Evolutionary conservation across 2,329 filamentous ascomycete genomes (phyloP), one percentile per base, ranked within the genome.

Genomic region (Arthrobotrys musiformis): DNA sequence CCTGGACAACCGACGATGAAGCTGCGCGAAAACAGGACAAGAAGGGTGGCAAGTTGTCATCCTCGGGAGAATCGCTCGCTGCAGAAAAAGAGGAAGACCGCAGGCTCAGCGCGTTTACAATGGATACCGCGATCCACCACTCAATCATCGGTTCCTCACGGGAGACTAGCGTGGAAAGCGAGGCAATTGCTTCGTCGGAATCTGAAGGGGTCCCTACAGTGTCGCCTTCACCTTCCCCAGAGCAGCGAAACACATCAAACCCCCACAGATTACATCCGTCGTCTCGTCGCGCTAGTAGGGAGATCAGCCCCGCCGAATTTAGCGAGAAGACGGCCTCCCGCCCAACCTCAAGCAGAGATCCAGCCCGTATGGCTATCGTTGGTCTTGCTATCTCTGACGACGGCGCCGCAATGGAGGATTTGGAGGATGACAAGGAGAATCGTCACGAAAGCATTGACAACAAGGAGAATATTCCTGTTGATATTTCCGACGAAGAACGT

Each of bases 1-100:
- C 66, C n/a, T 78, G 73, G 73, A 58, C 54, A 5, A 78, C 73
- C 0, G 73, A 78, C 24, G 73, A 78, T 4, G 73, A 78, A 22
- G 28, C 61, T 28, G 33, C 48, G 15, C 42, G 52, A 24, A 44
- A 62, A 56, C 26, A 60, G 22, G 46, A 46, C 6, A 40, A 67
- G 11, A 30, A 44, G 11, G 26, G 33, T 9, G 13, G 26, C 35
- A 44, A 67, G 35, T 44, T 52, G 15, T 26, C 67, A 30, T 50
- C 52, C 7, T 28, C 54, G 3, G 40, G 28, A 22, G 54, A 19
- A 2, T 61, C 61, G 9, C 24, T 61, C 9, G 22, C 17, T 5
- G 24, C 63, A 26, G 61, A 70, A 15, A 54, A 42, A 9, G 73
- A 77, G 4, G 64, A 78, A 13, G 56, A 78, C 52, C 44, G 68